Percentiles rank a stretch among this genome's conserved stretches.
Conservation (phyloP, 1,284 basidiomycete genomes). For the Puccinia polysora region DNA sequence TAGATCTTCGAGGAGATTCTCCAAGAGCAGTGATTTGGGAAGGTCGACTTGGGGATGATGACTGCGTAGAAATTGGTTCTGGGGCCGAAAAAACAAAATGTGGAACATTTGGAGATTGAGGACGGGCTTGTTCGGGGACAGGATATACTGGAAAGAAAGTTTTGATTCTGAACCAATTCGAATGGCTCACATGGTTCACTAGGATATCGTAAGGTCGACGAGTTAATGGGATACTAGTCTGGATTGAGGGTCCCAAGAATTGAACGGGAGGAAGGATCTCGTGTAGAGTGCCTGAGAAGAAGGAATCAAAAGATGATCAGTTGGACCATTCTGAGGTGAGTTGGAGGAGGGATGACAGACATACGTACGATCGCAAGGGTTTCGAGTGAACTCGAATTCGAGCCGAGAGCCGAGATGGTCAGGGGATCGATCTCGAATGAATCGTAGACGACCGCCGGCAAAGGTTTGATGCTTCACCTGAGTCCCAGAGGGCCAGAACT, state of each 20-base stretch:
- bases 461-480: conserved; percentile 20
- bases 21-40: conserved; percentile 17
- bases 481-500: conserved; percentile 33
- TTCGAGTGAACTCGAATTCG: conserved; percentile 32
- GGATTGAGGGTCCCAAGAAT: neutral
- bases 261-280: neutral
- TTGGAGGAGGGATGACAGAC: neutral
- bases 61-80: conserved; percentile 23
- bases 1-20: conserved; percentile 30
- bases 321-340: neutral
- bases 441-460: conserved; percentile 18
- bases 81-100: neutral
- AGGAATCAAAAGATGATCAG: neutral
- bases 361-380: neutral
- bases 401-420: neutral
- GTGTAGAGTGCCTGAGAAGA: neutral
- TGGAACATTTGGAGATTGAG: neutral
- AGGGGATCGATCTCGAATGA: neutral
- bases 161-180: no score
- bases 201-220: neutral
- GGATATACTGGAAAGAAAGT: neutral
- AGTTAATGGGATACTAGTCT: neutral
- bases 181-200: neutral
- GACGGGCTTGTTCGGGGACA: neutral
- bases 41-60: conserved; percentile 22